A percentile compares a stretch with the other conserved stretches of the same genome.
Evolutionary conservation across 331 rosid genomes (phyloP).

Genomic region (Malus hybrid): DNA sequence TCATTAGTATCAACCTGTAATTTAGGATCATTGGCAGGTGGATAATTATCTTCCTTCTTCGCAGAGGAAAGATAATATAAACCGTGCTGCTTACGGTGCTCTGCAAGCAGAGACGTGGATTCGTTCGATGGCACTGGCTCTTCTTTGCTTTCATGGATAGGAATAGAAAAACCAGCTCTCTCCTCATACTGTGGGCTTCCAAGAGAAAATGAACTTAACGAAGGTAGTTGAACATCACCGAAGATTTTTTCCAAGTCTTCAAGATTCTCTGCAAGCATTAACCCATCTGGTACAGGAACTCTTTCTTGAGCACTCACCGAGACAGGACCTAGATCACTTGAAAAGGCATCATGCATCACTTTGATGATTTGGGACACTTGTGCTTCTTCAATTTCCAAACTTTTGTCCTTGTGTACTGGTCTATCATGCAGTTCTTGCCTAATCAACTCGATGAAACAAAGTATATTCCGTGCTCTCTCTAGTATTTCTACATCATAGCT

Average conservation of each 20-base stretch:
- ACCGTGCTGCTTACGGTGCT: constrained; percentile 89
- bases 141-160: constrained; percentile 30
- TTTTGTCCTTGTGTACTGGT: constrained; percentile 28
- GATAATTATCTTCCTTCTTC: constrained; percentile 65
- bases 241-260: constrained; percentile 54
- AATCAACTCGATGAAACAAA: constrained; percentile 55
- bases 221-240: constrained; percentile 49
- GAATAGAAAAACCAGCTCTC: constrained; percentile 25
- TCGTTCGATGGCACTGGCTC: constrained; percentile 49
- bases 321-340: constrained; percentile 67
- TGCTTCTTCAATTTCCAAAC: constrained; percentile 23
- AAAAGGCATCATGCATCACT: constrained; percentile 45
- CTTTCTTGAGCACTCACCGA: constrained; percentile 68
- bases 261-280: constrained; percentile 64
- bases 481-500: constrained; percentile 72
- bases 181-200: constrained; percentile 35
- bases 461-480: constrained; percentile 67
- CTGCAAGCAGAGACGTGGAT: constrained; percentile 62
- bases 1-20: constrained; percentile 23
- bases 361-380: constrained; percentile 35
- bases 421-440: constrained; percentile 32
- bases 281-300: constrained; percentile 74
- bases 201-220: constrained; percentile 26
- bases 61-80: constrained; percentile 80
- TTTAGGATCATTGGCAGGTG: constrained; percentile 67